Evolutionary conservation across 495 filamentous ascomycete species (phyloP).

Genomic region (Sphaerosporella brunnea): DNA sequence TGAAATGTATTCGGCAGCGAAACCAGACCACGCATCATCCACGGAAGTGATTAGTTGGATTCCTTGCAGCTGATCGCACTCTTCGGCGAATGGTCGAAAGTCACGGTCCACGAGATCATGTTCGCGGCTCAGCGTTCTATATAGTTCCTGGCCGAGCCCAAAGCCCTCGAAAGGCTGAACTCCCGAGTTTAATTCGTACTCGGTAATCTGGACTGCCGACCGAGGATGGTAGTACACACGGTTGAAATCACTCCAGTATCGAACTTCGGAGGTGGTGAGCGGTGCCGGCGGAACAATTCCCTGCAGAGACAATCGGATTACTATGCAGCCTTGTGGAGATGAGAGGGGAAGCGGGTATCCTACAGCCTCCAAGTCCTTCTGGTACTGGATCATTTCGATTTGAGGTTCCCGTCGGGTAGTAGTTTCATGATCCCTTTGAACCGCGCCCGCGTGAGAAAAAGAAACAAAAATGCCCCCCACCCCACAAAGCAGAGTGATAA

Average conservation of each 20-base stretch:
- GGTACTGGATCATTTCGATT: slow-evolving; percentile 56
- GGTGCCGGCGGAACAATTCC: slow-evolving; percentile 40
- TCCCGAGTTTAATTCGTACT: slow-evolving; percentile 61
- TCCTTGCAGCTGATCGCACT: slow-evolving; percentile 81
- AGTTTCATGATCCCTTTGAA: slow-evolving; percentile 44
- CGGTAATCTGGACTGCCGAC: slow-evolving; percentile 72
- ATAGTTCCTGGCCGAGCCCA: slow-evolving; percentile 65
- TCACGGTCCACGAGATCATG: slow-evolving; percentile 79
- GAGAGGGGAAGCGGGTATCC: slow-evolving; percentile 36
- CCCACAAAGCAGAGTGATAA: slow-evolving; percentile 28
- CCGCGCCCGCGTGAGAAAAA: background rate
- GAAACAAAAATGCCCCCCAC: background rate
- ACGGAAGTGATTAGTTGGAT: slow-evolving; percentile 61
- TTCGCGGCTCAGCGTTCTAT: slow-evolving; percentile 59
- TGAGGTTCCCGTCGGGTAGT: slow-evolving; percentile 45
- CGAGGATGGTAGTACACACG: slow-evolving; percentile 80
- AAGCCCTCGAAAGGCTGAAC: slow-evolving; percentile 73
- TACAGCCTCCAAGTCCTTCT: slow-evolving; percentile 55
- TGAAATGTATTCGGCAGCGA: slow-evolving; percentile 62
- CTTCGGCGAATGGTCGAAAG: slow-evolving; percentile 68
- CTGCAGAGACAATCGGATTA: slow-evolving; percentile 51
- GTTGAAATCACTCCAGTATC: slow-evolving; percentile 93
- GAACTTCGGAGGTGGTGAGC: slow-evolving; percentile 51
- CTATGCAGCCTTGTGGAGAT: slow-evolving; percentile 51
- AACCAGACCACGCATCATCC: slow-evolving; percentile 91